phyloP scores from a whole-genome alignment of 1,284 basidiomycete species.

The Somion occarium region DNA sequence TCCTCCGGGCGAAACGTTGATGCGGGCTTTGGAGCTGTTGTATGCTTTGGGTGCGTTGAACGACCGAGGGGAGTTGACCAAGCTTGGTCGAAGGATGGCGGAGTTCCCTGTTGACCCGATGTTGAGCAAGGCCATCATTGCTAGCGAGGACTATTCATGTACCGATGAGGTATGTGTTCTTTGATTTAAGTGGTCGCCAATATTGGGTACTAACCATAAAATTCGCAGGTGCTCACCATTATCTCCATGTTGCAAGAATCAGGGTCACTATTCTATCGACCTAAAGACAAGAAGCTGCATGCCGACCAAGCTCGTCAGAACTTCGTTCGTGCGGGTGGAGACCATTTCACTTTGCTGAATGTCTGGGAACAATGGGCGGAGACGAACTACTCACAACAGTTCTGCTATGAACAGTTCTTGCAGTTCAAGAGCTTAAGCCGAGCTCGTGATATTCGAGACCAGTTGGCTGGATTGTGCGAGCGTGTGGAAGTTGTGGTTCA shows the following conservation, averaged over 20 bases:
- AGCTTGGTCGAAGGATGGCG: constrained; percentile 94
- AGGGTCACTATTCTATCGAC: constrained; percentile 91
- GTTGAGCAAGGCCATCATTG: constrained; percentile 94
- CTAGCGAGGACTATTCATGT: constrained; percentile 91
- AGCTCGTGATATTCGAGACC: constrained; percentile 95
- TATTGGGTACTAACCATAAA: neutral
- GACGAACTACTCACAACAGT: constrained; percentile 91
- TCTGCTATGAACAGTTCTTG: constrained; percentile 95
- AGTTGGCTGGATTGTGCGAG: constrained; percentile 92
- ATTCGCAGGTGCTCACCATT: constrained; percentile 80
- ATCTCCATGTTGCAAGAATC: constrained; percentile 98
- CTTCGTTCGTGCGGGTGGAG: constrained; percentile 93
- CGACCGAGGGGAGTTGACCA: constrained; percentile 93
- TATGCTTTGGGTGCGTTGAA: constrained; percentile 97
- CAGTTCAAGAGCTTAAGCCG: constrained; percentile 95
- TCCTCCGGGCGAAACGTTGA: constrained; percentile 97
- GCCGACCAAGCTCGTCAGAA: constrained; percentile 97
- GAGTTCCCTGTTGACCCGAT: constrained; percentile 99
- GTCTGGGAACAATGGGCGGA: constrained; percentile 99
- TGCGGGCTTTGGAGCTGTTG: constrained; percentile 88
- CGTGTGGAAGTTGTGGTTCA: constrained; percentile 92
- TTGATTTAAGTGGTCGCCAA: neutral
- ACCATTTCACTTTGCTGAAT: constrained; percentile 95
- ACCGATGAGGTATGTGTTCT: constrained; percentile 80
- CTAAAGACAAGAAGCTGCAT: constrained; percentile 95